Conservation (phyloP, 257 asterid genomes). For the Agastache rugosa region DNA sequence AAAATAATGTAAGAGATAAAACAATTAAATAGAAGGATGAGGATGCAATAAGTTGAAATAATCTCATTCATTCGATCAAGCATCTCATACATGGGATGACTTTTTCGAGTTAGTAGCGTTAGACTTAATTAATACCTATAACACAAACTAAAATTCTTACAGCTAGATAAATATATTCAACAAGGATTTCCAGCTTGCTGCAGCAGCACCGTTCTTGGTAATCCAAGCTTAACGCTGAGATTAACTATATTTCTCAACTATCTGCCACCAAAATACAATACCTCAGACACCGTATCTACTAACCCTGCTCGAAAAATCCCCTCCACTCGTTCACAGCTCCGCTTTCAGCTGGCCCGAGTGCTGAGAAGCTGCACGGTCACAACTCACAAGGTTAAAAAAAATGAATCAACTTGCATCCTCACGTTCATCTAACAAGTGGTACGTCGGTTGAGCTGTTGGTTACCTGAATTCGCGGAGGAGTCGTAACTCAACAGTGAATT, state of each 20-base stretch:
- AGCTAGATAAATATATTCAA: conserved; percentile 24
- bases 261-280: conserved; percentile 37
- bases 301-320: conserved; percentile 33
- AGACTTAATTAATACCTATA: conserved; percentile 21
- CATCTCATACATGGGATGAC: conserved; percentile 31
- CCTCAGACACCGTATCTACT: conserved; percentile 36
- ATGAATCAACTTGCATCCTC: not conserved
- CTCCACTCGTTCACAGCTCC: conserved; percentile 55
- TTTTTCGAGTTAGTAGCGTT: conserved; percentile 30
- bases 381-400: not conserved
- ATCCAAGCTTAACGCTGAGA: conserved; percentile 35
- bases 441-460: not conserved
- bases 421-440: not conserved
- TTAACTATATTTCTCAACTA: conserved; percentile 34
- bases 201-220: conserved; percentile 34
- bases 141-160: conserved; percentile 1
- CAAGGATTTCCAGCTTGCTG: conserved; percentile 36
- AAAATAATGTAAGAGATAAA: not conserved
- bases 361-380: conserved; percentile 50
- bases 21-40: not conserved
- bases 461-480: conserved; percentile 84
- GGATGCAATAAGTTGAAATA: not conserved
- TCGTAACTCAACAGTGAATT: conserved; percentile 63
- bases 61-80: conserved; percentile 38
- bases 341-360: conserved; percentile 68